Evolutionary conservation across 2,329 filamentous ascomycete genomes (phyloP).

Genomic region (Elsinoe arachidis): DNA sequence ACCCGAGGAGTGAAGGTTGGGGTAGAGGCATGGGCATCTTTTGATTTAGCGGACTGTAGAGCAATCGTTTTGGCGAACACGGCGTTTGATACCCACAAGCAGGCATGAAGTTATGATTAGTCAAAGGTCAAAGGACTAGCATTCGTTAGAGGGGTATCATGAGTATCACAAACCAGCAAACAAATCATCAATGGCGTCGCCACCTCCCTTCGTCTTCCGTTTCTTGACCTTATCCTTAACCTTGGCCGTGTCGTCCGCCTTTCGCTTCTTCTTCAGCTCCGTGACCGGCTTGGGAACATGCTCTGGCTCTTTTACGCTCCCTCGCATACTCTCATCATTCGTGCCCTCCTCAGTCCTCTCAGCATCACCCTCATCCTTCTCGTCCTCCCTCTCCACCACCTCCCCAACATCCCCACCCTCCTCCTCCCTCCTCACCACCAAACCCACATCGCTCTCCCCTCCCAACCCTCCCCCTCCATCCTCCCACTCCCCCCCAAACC

Average conservation of each 20-base stretch:
- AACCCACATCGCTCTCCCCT: slow-evolving; percentile 19
- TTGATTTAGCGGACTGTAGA: slow-evolving; percentile 30
- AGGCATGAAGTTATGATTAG: slow-evolving; percentile 5
- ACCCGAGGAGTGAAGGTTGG: slow-evolving; percentile 69
- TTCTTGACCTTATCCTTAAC: slow-evolving; percentile 27
- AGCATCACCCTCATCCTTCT: background rate
- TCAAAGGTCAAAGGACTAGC: background rate
- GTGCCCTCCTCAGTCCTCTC: background rate
- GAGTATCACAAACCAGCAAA: slow-evolving; percentile 49
- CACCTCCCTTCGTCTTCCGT: slow-evolving; percentile 48
- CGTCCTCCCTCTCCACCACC: slow-evolving; percentile 25
- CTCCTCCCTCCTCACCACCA: slow-evolving; percentile 18
- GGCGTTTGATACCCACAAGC: slow-evolving; percentile 11
- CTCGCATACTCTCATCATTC: background rate
- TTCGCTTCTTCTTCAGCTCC: slow-evolving; percentile 17
- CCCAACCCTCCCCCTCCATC: slow-evolving; percentile 25
- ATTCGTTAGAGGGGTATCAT: slow-evolving; percentile 7
- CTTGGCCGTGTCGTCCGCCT: background rate
- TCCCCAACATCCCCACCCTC: slow-evolving; percentile 24
- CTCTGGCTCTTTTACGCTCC: background rate
- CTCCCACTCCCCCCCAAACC: slow-evolving; percentile 35
- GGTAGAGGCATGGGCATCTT: slow-evolving; percentile 70
- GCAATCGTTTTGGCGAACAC: background rate
- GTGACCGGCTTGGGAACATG: background rate
- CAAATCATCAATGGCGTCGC: slow-evolving; percentile 63